Percentiles rank a stretch among this genome's conserved stretches.
phyloP scores from a whole-genome alignment of 352 stramenopile genomes.

The Phytophthora cajani region DNA sequence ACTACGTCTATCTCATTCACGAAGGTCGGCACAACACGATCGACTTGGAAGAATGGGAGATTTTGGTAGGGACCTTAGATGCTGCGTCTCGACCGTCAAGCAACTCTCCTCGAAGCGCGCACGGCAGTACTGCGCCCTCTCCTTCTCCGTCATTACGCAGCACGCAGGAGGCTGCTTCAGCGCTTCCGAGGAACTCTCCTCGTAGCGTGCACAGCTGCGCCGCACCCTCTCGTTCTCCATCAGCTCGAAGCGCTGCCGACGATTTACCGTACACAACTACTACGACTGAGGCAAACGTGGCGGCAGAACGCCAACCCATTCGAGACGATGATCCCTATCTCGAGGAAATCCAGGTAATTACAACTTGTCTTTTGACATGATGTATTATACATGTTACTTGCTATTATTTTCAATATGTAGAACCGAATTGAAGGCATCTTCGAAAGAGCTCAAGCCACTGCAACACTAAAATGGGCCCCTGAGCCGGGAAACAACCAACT shows the following conservation, averaged over 20 bases:
- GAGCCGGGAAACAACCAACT: constrained; percentile 36
- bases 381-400: background rate
- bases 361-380: background rate
- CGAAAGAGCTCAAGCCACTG: constrained; percentile 41
- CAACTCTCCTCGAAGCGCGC: constrained; percentile 11
- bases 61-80: constrained; percentile 69
- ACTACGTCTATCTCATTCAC: constrained; percentile 81
- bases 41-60: constrained; percentile 69
- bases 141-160: constrained; percentile 13
- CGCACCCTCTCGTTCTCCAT: background rate
- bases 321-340: constrained; percentile 44
- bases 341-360: constrained; percentile 50
- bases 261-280: background rate
- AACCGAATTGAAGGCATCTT: constrained; percentile 58
- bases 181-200: background rate
- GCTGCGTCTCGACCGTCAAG: constrained; percentile 54
- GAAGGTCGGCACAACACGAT: constrained; percentile 63
- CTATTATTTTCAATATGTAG: background rate
- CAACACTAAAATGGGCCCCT: constrained; percentile 27
- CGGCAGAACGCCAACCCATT: constrained; percentile 22
- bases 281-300: constrained; percentile 16
- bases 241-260: background rate
- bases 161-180: background rate
- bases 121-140: constrained; percentile 14
- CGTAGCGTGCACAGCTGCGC: background rate